Evolutionary conservation across 2,329 filamentous ascomycete species (phyloP), one percentile per base, ranked within the genome.

Genomic region (Phyllosticta paracitricarpa): DNA sequence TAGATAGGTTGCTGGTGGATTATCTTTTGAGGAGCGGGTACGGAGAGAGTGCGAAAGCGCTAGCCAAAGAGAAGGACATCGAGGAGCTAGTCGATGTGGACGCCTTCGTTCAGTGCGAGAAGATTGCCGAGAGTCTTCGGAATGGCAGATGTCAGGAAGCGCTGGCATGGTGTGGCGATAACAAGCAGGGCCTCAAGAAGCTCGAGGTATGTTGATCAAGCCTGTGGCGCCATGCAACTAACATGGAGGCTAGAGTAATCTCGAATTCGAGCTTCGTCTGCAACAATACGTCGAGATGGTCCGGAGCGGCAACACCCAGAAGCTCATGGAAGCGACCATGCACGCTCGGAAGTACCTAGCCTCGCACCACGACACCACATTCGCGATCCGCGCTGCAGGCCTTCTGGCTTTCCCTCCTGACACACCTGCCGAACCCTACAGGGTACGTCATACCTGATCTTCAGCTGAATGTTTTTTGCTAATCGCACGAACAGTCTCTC

Each of bases 201-300:
- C 88, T 89, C 75, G 87, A 89, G 73, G 89, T 89, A 73, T 64
- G 84, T 69, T 22, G 26, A 58, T 28, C 57, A 54, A 51, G 58
- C 12, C 57, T 28, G 55, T 56, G 52, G 56, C 6, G 2, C 14
- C 7, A n/a, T 4, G 4, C 4, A n/a, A 19, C 57, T 62, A 19
- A 63, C 51, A 2, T 65, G 66, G 63, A 22, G 25, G 2, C 12
- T 67, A 91, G 81, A 91, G 87, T 69, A 89, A 88, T 66, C 82
- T 99, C 17, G 94, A 99, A 74, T 96, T 96, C 70, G 90, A 96
- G 80, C 82, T 99, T 53, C 87, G 94, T 12, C 82, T 95, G 68
- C 94, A 99, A 73, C 92, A 97, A 72, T 97, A 92, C 72, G 92
- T 97, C 68, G 94, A 97, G 75, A 81, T 97, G 63, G 85, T 96